Percentiles rank a stretch among this genome's conserved stretches.
Conservation (phyloP, 345 rosid genomes). For the Salix koriyanagi region DNA sequence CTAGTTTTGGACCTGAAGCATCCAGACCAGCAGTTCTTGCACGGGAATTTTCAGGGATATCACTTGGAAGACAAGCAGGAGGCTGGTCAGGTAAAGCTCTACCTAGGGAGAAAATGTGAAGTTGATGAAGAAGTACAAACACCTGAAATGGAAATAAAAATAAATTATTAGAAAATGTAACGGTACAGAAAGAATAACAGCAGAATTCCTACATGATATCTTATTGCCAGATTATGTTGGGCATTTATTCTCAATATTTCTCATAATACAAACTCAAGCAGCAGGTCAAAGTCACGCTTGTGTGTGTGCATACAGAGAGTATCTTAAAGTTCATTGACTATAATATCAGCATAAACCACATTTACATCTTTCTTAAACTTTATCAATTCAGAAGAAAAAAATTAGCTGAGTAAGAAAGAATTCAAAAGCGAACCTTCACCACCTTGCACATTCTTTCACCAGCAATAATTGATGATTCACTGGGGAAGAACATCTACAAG, state of each 20-base stretch:
- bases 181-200: slow-evolving; percentile 3
- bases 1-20: slow-evolving; percentile 72
- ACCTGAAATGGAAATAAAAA: slow-evolving; percentile 43
- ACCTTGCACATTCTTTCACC: slow-evolving; percentile 77
- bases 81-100: slow-evolving; percentile 77
- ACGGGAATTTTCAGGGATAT: slow-evolving; percentile 52
- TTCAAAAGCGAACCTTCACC: slow-evolving; percentile 58
- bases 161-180: slow-evolving; percentile 10
- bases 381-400: not conserved
- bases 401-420: not conserved
- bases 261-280: not conserved
- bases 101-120: slow-evolving; percentile 75
- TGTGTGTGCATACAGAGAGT: not conserved
- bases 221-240: not conserved
- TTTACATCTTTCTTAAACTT: not conserved
- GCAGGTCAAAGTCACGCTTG: not conserved
- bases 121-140: slow-evolving; percentile 87
- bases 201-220: not conserved
- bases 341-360: not conserved
- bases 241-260: not conserved
- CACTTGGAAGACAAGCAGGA: slow-evolving; percentile 43
- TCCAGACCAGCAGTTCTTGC: slow-evolving; percentile 64
- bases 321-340: not conserved
- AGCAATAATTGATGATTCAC: slow-evolving; percentile 65
- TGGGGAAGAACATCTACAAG: slow-evolving; percentile 43